Percentiles rank a stretch among this genome's conserved stretches.
Evolutionary conservation across 1,139 yeast species (phyloP).

Genomic region (Debaryomyces subglobosus): DNA sequence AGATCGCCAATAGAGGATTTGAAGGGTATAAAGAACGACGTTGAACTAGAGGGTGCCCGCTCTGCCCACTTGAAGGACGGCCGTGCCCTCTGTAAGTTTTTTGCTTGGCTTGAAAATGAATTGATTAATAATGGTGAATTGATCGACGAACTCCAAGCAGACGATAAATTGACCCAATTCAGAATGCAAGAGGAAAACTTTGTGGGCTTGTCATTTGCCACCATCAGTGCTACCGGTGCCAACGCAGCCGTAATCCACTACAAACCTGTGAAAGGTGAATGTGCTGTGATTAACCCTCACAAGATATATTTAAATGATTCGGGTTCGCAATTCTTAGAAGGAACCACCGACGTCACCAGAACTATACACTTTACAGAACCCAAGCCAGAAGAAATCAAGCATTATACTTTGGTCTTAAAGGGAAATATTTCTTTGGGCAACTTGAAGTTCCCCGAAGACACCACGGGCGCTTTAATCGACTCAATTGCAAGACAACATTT

Average conservation of each 20-base stretch:
- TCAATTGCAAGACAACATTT: constrained; percentile 85
- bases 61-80: constrained; percentile 88
- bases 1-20: constrained; percentile 68
- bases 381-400: constrained; percentile 62
- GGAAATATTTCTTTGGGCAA: constrained; percentile 85
- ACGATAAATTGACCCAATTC: constrained; percentile 65
- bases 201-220: constrained; percentile 85
- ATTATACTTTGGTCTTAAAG: constrained; percentile 88
- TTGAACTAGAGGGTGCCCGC: constrained; percentile 76
- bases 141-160: constrained; percentile 81
- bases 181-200: constrained; percentile 65
- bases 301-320: constrained; percentile 87
- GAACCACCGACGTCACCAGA: constrained; percentile 96
- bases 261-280: constrained; percentile 58
- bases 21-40: constrained; percentile 75
- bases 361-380: constrained; percentile 84
- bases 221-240: constrained; percentile 91
- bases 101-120: constrained; percentile 84
- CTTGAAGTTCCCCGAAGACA: constrained; percentile 82
- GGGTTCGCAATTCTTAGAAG: constrained; percentile 92
- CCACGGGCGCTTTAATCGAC: constrained; percentile 84
- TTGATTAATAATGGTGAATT: constrained; percentile 55
- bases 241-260: constrained; percentile 95
- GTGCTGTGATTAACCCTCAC: constrained; percentile 70
- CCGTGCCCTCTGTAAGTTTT: constrained; percentile 72